phyloP scores from a whole-genome alignment of 208 protist genomes.

The Leishmania martiniquensis region DNA sequence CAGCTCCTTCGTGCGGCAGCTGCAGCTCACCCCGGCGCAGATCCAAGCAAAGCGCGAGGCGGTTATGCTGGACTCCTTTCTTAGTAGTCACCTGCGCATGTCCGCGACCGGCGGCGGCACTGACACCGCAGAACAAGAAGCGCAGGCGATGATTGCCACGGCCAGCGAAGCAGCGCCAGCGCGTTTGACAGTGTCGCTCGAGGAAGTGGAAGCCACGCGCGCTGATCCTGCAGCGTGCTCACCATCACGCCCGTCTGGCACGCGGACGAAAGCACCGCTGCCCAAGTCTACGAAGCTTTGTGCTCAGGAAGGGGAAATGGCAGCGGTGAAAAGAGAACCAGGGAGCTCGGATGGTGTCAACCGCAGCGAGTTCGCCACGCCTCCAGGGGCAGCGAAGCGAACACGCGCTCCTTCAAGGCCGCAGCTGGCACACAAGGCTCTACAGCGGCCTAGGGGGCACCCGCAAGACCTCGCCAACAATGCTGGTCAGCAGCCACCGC shows the following conservation, averaged over 20 bases:
- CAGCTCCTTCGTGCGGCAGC: conserved; percentile 44
- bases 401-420: not conserved
- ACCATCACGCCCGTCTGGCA: conserved; percentile 4
- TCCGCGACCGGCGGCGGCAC: not conserved
- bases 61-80: conserved; percentile 49
- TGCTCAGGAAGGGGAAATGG: not conserved
- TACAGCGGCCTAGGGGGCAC: not conserved
- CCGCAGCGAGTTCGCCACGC: not conserved
- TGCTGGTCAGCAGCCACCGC: not conserved
- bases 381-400: not conserved
- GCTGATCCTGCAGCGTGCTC: not conserved
- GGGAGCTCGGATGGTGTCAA: not conserved
- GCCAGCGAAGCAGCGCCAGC: not conserved
- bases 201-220: not conserved
- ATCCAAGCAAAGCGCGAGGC: conserved; percentile 73
- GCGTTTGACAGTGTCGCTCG: not conserved
- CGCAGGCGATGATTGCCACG: not conserved
- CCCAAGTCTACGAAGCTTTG: not conserved
- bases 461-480: not conserved
- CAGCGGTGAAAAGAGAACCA: not conserved
- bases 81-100: conserved; percentile 15
- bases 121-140: not conserved
- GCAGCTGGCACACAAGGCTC: not conserved
- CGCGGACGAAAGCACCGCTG: not conserved
- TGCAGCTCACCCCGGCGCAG: conserved; percentile 49